Base-by-base conservation (phyloP, 495 filamentous ascomycete genomes). In the Penicillium pulvis region DNA sequence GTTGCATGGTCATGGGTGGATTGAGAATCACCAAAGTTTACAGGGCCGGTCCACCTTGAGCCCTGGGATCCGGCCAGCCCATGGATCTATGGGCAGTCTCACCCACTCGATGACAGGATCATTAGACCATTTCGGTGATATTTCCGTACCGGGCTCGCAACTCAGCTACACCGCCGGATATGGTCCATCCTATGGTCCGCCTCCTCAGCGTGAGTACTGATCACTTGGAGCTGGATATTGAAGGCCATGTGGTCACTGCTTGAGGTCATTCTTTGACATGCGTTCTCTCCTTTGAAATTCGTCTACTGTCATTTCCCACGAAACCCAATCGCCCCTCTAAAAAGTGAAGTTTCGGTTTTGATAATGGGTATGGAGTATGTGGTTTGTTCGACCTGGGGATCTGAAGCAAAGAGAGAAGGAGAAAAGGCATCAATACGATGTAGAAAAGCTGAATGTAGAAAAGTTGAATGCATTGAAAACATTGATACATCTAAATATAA, bases 51-150 rank as follows among this genome's bases (percentile, higher is more conserved):
- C 63, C 19, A 36, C 41, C 9, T 41, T 72, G 47, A 64, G 54
- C 19, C 30, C 61, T 11, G 66, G 65, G 2, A 55, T 66, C 46
- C 63, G 71, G 12, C 60, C 75, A 8, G 70, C 70, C 43, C 62
- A 63, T 41, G 60, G 61, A 9, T 30, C 64, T 9, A 60, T 75
- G 45, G 39, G 56, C n/a, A 65, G 56, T 33, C 50, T 75, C 6
- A 64, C 70, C 6, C 63, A 68, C 24, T 63, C 74, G 6, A 61
- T 75, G 10, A 49, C 71, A 8, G 57, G 65, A 6, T 55, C 65
- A 8, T 44, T 79, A 43, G 73, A 79, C 45, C 59, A 73, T 1
- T 73, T 74, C 51, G 50, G 67, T 3, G 74, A 77, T 19, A n/a
- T 77, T 10, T 62, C 75, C 4, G 58, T 70, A 2, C 58, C 71